A percentile compares a stretch with the other conserved stretches of the same genome.
phyloP scores from a whole-genome alignment of 2,329 filamentous ascomycete genomes.

The Mycosphaerelloides madeirae region DNA sequence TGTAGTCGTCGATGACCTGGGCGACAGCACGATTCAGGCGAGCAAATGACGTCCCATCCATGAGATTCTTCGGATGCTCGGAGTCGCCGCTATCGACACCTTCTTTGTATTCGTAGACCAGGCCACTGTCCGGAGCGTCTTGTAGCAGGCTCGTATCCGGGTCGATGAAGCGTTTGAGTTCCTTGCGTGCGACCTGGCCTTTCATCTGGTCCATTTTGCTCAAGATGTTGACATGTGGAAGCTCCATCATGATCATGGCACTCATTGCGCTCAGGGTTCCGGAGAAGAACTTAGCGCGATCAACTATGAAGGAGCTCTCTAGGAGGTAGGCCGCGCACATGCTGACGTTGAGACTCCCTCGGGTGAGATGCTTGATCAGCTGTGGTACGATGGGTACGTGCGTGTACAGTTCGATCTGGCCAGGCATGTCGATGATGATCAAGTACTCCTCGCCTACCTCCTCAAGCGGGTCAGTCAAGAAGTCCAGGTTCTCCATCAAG shows the following conservation, averaged over 20 bases:
- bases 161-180: slow-evolving; percentile 84
- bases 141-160: slow-evolving; percentile 79
- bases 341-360: slow-evolving; percentile 79
- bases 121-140: slow-evolving; percentile 62
- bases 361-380: slow-evolving; percentile 74
- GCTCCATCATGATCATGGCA: slow-evolving; percentile 97
- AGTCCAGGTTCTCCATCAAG: slow-evolving; percentile 89
- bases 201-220: slow-evolving; percentile 98
- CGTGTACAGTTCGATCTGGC: slow-evolving; percentile 97
- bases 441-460: slow-evolving; percentile 88
- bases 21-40: slow-evolving; percentile 83
- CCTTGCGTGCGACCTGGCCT: slow-evolving; percentile 78
- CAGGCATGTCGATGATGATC: slow-evolving; percentile 97
- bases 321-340: slow-evolving; percentile 92
- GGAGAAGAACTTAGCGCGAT: slow-evolving; percentile 95
- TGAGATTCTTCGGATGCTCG: slow-evolving; percentile 26
- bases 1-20: slow-evolving; percentile 90
- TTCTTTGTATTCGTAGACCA: slow-evolving; percentile 33
- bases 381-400: slow-evolving; percentile 89
- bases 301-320: slow-evolving; percentile 91
- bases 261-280: slow-evolving; percentile 96
- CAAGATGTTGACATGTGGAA: slow-evolving; percentile 92
- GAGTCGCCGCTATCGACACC: slow-evolving; percentile 6
- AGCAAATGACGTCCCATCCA: slow-evolving; percentile 78
- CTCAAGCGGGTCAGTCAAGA: slow-evolving; percentile 78